Base-by-base conservation (phyloP, 495 filamentous ascomycete genomes). In the Penicillium paxilli region DNA sequence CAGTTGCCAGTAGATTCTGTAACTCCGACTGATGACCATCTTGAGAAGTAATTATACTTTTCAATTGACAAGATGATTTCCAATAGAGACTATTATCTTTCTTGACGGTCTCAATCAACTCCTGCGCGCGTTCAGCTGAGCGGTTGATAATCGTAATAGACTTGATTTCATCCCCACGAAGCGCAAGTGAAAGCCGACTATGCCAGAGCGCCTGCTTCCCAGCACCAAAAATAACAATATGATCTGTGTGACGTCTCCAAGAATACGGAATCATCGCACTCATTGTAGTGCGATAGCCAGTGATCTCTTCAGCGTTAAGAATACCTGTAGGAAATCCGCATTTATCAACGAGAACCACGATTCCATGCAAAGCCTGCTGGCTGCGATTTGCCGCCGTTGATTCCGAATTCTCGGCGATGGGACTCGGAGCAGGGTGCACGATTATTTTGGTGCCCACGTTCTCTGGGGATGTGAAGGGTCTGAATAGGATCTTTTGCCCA, bases 381-480 rank as follows among this genome's bases (percentile, higher is more conserved):
- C 1, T 19, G 16, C 35, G 12, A 38, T 16, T 38, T 16, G 35
- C 35, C 16, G 35, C 16, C n/a, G 35, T 19, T 16, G 35, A 38
- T 19, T 19, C 35, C 8, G 35, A 38, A 6, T 14, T 9, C n/a
- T 38, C 35, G 35, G 35, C 1, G 16, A 37, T 24, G 4, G 51
- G n/a, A 5, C 3, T n/a, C 7, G 47, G 49, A 5, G 49, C 35
- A 20, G 54, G 44, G 20, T 57, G 46, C 2, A 58, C 54, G 20
- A 49, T 51, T 23, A 62, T 51, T 26, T 62, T 62, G 3, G 54
- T 30, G 12, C 59, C 59, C 19, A 58, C 32, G 24, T 33, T 40
- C 3, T 41, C 30, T 44, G 49, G 45, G 0, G 54, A 62, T 3
- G 59, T 62, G 42, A 62, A 62, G n/a, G 54, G 54, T 12, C 59